These are phyloP conservation scores for Leccinum fallax DNA, from an alignment of 1,284 basidiomycete genomes.

Conservation along the genomic window DNA sequence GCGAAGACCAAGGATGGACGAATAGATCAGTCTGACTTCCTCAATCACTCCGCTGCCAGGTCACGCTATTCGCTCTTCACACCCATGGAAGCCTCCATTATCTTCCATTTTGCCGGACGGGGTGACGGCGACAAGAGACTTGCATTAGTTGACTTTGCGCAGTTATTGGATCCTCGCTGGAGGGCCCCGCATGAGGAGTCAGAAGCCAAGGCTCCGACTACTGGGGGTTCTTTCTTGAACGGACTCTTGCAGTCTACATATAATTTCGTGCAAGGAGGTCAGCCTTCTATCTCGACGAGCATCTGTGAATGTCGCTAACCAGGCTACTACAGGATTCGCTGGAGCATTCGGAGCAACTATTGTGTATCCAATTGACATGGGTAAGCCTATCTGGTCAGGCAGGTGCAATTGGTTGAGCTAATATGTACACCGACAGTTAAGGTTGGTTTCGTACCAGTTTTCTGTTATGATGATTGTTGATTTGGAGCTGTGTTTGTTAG, in stretches of 20 bases:
- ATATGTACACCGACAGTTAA: constrained; percentile 52
- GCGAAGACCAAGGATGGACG: constrained; percentile 91
- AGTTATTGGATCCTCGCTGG: constrained; percentile 88
- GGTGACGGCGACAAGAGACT: constrained; percentile 71
- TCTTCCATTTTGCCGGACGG: constrained; percentile 93
- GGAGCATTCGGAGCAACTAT: constrained; percentile 92
- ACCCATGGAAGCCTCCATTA: constrained; percentile 93
- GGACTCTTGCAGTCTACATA: constrained; percentile 70
- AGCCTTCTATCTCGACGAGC: constrained; percentile 15
- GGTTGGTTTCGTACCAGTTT: constrained; percentile 45
- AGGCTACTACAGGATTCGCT: constrained; percentile 62
- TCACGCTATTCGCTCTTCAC: constrained; percentile 93
- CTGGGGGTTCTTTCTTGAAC: constrained; percentile 48
- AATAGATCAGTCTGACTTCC: constrained; percentile 83
- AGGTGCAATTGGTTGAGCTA: constrained; percentile 5
- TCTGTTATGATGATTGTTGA: constrained; percentile 7
- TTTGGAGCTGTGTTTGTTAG: constrained; percentile 40
- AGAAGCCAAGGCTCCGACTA: constrained; percentile 36
- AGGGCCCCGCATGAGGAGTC: constrained; percentile 61
- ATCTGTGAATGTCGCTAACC: constrained; percentile 1
- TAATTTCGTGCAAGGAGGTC: constrained; percentile 89
- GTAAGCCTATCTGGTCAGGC: constrained; percentile 45
- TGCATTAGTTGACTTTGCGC: constrained; percentile 84
- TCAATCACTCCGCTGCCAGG: constrained; percentile 70
- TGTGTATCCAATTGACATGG: constrained; percentile 93